Base-by-base conservation (phyloP, 2,329 filamentous ascomycete species). In the Trichoderma harzianum region DNA sequence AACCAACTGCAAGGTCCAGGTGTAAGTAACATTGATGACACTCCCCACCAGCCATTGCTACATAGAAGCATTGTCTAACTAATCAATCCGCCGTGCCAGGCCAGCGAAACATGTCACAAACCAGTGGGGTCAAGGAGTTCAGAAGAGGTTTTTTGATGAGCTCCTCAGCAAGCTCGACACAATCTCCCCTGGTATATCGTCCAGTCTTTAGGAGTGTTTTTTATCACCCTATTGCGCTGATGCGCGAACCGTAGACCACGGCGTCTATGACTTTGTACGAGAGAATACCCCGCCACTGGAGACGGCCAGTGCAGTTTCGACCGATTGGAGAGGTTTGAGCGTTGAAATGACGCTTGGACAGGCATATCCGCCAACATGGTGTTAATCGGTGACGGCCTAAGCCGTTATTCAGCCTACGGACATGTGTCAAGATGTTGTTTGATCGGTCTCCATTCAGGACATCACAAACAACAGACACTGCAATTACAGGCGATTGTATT, bases 51-150 rank as follows among this genome's bases (percentile, higher is more conserved):
- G 16, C 4, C 3, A 14, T 2, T 43, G 2, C 4, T 5, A 14
- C 6, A 3, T 26, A 5, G 18, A 18, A 51, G 0, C 7, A 18
- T 43, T 43, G 16, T 5, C 7, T 24, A 43, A 26, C 55, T 18
- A 60, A 26, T n/a, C 4, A 3, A 32, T 43, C 5, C 12, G 11
- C 10, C 4, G 5, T 3, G 6, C 7, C 1, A 69, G 66, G 10
- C 66, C 66, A 7, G 53, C 66, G 18, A 69, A 69, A 10, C 34
- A 61, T 16, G 66, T 69, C 39, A 69, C 55, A 8, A 69, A 51
- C 10, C 34, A 58, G 14, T 61, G 55, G 53, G 53, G 51, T 2
- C 55, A 69, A 3, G 1, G 11, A 51, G 66, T 60, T 10, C 66
- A 69, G 16, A 69, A 26, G 55, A 61, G 21, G 24, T 61, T 69